These are phyloP conservation scores for Vinca minor DNA, from an alignment of 257 asterid species.

Conservation along the genomic window DNA sequence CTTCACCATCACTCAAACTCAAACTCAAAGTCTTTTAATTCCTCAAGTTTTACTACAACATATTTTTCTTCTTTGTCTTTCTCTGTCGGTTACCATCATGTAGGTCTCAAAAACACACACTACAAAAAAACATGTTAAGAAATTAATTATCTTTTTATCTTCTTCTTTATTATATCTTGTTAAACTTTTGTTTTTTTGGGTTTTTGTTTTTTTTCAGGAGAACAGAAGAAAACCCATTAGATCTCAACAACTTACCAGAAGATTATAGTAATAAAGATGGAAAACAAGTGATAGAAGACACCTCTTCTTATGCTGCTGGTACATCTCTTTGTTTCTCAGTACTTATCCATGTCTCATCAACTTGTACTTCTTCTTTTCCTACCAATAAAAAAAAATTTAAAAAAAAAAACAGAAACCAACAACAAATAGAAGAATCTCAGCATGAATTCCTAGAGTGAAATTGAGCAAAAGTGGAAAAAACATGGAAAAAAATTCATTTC, in stretches of 20 bases:
- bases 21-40: conserved; percentile 47
- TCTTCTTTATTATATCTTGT: conserved; percentile 12
- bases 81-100: conserved; percentile 75
- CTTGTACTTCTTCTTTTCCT: neutral
- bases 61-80: conserved; percentile 28
- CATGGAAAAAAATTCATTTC: neutral
- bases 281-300: conserved; percentile 55
- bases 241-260: conserved; percentile 95
- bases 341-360: neutral
- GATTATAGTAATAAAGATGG: conserved; percentile 62
- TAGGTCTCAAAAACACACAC: conserved; percentile 41
- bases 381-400: too few relatives aligned
- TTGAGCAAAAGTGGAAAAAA: neutral
- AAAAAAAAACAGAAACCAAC: neutral
- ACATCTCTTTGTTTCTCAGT: conserved; percentile 25
- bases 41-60: conserved; percentile 31
- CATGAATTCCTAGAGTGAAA: neutral
- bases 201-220: conserved; percentile 56
- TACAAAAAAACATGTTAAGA: conserved; percentile 38
- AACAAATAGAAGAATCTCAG: neutral
- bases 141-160: too few relatives aligned
- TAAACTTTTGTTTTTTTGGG: too few relatives aligned
- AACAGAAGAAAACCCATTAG: conserved; percentile 67
- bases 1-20: conserved; percentile 65
- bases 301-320: conserved; percentile 79